Conservation (phyloP, 148 eudicot species). For the Pouteria glomerata region DNA sequence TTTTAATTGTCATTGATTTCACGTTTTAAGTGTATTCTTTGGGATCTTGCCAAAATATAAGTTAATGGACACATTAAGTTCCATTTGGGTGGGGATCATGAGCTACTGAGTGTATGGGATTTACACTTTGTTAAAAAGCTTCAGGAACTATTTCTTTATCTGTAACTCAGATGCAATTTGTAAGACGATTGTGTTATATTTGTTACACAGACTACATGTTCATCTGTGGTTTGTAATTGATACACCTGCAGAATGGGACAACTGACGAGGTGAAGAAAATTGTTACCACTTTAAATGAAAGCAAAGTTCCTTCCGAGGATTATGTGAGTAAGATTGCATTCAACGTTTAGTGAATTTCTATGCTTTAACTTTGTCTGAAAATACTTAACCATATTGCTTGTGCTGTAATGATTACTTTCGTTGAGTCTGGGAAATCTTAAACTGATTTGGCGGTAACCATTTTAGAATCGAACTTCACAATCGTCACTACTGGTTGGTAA, state of each 20-base stretch:
- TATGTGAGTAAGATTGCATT: slow-evolving; percentile 41
- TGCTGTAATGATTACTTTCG: neutral
- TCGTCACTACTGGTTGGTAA: neutral
- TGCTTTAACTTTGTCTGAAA: neutral
- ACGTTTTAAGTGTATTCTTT: no score
- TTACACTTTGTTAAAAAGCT: neutral
- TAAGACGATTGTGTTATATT: neutral
- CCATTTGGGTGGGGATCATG: neutral
- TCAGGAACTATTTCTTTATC: neutral
- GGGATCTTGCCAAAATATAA: neutral
- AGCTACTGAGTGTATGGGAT: neutral
- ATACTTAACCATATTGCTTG: neutral
- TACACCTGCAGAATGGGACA: slow-evolving; percentile 47
- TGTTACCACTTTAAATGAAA: slow-evolving; percentile 47
- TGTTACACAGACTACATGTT: neutral
- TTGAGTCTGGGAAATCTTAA: neutral
- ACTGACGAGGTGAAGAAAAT: slow-evolving; percentile 63
- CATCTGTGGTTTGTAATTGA: neutral
- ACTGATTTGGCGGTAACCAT: neutral
- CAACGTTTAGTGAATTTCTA: neutral
- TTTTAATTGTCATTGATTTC: no score
- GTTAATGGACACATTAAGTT: neutral
- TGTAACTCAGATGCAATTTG: neutral
- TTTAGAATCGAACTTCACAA: neutral
- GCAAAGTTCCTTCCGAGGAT: slow-evolving; percentile 56